Conservation (phyloP, 2,329 filamentous ascomycete genomes). For the Aspergillus japonicus region DNA sequence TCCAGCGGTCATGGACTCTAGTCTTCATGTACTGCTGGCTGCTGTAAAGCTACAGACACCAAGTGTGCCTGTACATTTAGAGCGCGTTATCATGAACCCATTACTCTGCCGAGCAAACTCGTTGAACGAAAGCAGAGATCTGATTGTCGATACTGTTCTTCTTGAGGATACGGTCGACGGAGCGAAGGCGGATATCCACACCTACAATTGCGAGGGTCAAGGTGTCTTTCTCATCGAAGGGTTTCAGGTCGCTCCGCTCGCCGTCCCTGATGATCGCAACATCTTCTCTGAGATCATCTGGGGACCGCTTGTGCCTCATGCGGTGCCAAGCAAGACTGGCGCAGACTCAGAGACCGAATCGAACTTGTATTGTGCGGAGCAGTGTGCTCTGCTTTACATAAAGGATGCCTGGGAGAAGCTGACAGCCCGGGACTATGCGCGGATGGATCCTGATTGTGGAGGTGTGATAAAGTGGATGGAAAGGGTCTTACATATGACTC, state of each 20-base stretch:
- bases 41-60: not conserved
- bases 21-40: constrained; percentile 1
- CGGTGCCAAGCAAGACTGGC: not conserved
- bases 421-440: too few species aligned
- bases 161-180: not conserved
- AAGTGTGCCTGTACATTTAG: not conserved
- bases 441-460: not conserved
- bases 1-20: not conserved
- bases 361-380: not conserved
- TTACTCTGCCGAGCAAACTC: not conserved
- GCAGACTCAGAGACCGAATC: not conserved
- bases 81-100: not conserved
- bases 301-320: not conserved
- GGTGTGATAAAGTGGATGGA: not conserved
- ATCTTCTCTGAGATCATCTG: constrained; percentile 4
- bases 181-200: not conserved
- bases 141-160: not conserved
- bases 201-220: not conserved
- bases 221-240: constrained; percentile 1
- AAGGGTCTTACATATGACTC: not conserved
- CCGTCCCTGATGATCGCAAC: not conserved
- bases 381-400: constrained; percentile 1
- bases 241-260: constrained; percentile 1
- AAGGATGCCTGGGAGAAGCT: not conserved
- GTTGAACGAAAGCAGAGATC: not conserved